Percentiles rank a stretch among this genome's conserved stretches.
Evolutionary conservation across 1,284 basidiomycete genomes (phyloP).

Genomic region (Caloboletus firmus): DNA sequence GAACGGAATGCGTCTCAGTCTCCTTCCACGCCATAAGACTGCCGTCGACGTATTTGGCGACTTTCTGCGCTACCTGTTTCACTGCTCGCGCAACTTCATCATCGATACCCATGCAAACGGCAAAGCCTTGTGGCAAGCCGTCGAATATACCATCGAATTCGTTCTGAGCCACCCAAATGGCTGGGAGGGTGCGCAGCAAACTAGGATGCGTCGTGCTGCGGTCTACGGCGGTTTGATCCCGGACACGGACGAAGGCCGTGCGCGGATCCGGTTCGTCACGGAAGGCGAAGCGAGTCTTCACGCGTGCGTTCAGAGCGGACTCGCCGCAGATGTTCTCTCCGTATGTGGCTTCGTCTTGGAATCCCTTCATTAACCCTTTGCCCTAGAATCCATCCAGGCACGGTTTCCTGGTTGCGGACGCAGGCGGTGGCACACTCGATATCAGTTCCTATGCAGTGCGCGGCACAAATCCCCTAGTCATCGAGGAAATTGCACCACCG

Average conservation of each 20-base stretch:
- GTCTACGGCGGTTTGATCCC: conserved; percentile 66
- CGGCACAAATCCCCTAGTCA: conserved; percentile 62
- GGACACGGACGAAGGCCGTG: conserved; percentile 66
- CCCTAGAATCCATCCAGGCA: conserved; percentile 64
- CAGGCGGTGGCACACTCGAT: conserved; percentile 77
- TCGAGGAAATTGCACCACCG: conserved; percentile 77
- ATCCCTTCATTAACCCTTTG: conserved; percentile 7
- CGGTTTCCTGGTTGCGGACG: conserved; percentile 75
- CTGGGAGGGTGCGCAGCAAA: conserved; percentile 80
- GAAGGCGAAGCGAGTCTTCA: conserved; percentile 81
- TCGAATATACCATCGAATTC: conserved; percentile 63
- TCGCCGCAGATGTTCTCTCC: conserved; percentile 70
- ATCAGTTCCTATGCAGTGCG: conserved; percentile 75
- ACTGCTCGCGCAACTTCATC: conserved; percentile 70
- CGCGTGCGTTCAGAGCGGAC: conserved; percentile 70
- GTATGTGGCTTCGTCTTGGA: conserved; percentile 39
- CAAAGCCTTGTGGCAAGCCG: conserved; percentile 58
- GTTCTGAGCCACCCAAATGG: conserved; percentile 78
- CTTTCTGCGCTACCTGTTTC: conserved; percentile 71
- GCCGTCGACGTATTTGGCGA: conserved; percentile 75
- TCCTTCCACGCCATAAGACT: conserved; percentile 62
- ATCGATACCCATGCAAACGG: conserved; percentile 74
- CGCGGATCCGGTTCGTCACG: conserved; percentile 72
- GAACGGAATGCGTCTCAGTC: conserved; percentile 74
- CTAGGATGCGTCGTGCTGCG: conserved; percentile 69